phyloP scores from a whole-genome alignment of 1,284 basidiomycete species.

The Tilletia walkeri region DNA sequence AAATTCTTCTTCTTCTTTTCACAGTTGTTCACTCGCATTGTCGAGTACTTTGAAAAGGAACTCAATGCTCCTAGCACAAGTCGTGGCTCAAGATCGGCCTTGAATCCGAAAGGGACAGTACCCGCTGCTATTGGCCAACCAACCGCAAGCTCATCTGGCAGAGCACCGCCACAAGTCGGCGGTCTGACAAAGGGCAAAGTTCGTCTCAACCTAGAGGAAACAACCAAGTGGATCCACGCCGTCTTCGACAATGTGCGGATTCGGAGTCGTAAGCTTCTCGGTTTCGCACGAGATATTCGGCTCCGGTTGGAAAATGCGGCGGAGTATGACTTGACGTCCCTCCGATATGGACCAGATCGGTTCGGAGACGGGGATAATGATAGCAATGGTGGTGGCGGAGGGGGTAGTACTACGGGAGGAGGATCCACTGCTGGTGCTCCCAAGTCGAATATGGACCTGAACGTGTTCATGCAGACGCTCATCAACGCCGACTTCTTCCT shows the following conservation, averaged over 20 bases:
- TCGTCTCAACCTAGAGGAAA: slow-evolving; percentile 75
- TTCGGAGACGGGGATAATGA: background rate
- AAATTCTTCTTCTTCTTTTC: slow-evolving; percentile 5
- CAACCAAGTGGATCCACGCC: slow-evolving; percentile 84
- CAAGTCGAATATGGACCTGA: slow-evolving; percentile 61
- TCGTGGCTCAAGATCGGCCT: background rate
- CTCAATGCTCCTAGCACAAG: slow-evolving; percentile 69
- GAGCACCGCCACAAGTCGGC: slow-evolving; percentile 31
- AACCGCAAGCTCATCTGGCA: background rate
- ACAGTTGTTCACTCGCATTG: slow-evolving; percentile 66
- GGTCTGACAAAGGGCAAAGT: slow-evolving; percentile 34
- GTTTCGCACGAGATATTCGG: slow-evolving; percentile 64
- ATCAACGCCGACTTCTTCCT: slow-evolving; percentile 88
- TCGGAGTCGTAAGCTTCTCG: slow-evolving; percentile 87
- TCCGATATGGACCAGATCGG: slow-evolving; percentile 21
- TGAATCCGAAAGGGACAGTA: background rate
- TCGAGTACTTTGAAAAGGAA: slow-evolving; percentile 90
- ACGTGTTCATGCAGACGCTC: slow-evolving; percentile 75
- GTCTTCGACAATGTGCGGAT: slow-evolving; percentile 89
- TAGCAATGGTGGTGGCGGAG: background rate
- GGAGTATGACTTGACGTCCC: slow-evolving; percentile 80
- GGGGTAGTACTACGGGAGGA: background rate
- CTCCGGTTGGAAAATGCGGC: slow-evolving; percentile 92
- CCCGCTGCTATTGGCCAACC: background rate
- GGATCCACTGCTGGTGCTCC: background rate